phyloP scores from a whole-genome alignment of 108 stramenopile genomes.

The Skeletonema potamos region DNA sequence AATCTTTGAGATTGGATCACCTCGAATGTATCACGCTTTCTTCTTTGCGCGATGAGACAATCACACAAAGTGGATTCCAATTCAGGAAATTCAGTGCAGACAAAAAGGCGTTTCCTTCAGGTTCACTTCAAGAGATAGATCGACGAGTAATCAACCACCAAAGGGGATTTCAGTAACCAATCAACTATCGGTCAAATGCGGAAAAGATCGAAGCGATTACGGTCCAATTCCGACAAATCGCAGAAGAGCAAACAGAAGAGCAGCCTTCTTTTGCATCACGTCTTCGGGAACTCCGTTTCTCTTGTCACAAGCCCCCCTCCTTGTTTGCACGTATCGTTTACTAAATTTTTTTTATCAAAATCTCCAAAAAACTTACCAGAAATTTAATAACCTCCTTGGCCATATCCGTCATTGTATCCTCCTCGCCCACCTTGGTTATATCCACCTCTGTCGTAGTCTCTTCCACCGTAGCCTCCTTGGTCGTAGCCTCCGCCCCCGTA shows the following conservation, averaged over 20 bases:
- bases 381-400: constrained; percentile 13
- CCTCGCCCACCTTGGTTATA: constrained; percentile 5
- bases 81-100: neutral
- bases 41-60: neutral
- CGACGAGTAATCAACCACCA: neutral
- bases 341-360: neutral
- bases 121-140: neutral
- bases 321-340: neutral
- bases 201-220: neutral
- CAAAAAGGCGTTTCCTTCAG: neutral
- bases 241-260: neutral
- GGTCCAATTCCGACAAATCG: neutral
- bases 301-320: neutral
- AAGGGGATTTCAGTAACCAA: neutral
- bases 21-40: neutral
- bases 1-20: neutral
- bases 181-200: neutral
- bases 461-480: constrained; percentile 13
- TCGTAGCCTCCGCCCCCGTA: neutral
- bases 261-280: neutral
- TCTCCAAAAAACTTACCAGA: neutral
- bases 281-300: neutral
- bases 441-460: constrained; percentile 30
- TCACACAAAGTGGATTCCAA: neutral
- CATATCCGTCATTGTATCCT: constrained; percentile 16